A percentile compares a stretch with the other conserved stretches of the same genome.
These are phyloP conservation scores for Acanthochlamys bracteata DNA, from an alignment of 106 monocot species.

Conservation along the genomic window DNA sequence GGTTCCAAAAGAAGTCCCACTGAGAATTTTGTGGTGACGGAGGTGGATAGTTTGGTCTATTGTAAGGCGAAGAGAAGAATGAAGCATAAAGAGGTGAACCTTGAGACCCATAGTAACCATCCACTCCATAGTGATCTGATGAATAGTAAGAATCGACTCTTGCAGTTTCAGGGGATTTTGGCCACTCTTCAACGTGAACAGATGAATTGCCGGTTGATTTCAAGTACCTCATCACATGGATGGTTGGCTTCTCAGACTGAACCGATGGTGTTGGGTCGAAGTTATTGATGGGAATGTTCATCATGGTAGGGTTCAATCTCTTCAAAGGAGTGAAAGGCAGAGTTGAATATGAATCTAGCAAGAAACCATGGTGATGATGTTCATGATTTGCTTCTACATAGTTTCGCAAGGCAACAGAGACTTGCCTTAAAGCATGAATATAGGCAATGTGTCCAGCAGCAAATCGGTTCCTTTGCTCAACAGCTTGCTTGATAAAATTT, in stretches of 20 bases:
- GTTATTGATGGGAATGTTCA: conserved; percentile 22
- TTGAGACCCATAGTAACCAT: conserved; percentile 34
- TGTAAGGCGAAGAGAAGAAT: conserved; percentile 33
- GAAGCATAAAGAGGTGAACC: conserved; percentile 25
- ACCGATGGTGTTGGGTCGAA: conserved; percentile 4
- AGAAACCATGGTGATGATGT: conserved; percentile 25
- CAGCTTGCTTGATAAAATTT: conserved; percentile 79
- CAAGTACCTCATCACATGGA: conserved; percentile 42
- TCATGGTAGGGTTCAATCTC: conserved; percentile 32
- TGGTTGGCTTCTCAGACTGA: conserved; percentile 16
- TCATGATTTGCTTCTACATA: conserved; percentile 51
- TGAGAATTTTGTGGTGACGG: conserved; percentile 47
- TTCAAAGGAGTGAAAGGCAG: conserved; percentile 44
- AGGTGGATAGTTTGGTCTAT: conserved; percentile 34
- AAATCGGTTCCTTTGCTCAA: conserved; percentile 62
- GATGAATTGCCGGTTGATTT: conserved; percentile 31
- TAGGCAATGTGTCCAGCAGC: conserved; percentile 64
- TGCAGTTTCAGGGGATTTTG: conserved; percentile 43
- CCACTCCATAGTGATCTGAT: conserved; percentile 24
- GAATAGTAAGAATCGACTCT: conserved; percentile 46
- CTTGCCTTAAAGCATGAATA: conserved; percentile 54
- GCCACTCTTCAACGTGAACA: conserved; percentile 41
- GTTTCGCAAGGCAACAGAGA: conserved; percentile 53
- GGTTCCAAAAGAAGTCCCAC: conserved; percentile 90
- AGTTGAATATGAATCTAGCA: conserved; percentile 34